Evolutionary conservation across 2,329 filamentous ascomycete genomes (phyloP).

Genomic region (Colletotrichum viniferum): DNA sequence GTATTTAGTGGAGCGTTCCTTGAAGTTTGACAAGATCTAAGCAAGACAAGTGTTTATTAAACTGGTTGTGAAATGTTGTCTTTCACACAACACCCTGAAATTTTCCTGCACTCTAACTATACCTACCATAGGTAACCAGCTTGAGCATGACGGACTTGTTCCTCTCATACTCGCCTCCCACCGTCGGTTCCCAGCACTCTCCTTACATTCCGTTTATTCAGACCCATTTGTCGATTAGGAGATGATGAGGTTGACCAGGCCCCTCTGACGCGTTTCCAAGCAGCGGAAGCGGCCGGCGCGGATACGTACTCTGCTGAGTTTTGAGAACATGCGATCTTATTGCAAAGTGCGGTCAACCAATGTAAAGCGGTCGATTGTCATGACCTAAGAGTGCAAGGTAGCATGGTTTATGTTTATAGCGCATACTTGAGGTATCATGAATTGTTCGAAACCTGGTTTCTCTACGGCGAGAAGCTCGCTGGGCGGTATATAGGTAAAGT

Average conservation of each 20-base stretch:
- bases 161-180: neutral
- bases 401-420: neutral
- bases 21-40: neutral
- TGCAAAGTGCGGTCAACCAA: neutral
- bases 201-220: neutral
- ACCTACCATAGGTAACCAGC: neutral
- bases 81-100: rapidly evolving
- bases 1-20: neutral
- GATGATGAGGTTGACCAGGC: rapidly evolving
- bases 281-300: rapidly evolving
- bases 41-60: rapidly evolving
- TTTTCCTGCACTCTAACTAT: neutral
- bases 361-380: neutral
- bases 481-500: neutral
- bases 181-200: neutral
- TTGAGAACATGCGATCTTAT: neutral
- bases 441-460: rapidly evolving
- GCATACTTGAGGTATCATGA: rapidly evolving
- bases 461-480: neutral
- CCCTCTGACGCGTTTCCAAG: neutral
- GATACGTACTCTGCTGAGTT: rapidly evolving
- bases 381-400: rapidly evolving
- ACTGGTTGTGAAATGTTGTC: rapidly evolving
- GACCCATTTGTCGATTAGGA: rapidly evolving
- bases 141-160: neutral